A percentile compares a stretch with the other conserved stretches of the same genome.
Evolutionary conservation across 1,284 basidiomycete species (phyloP).

Genomic region (Vanrija sp.): DNA sequence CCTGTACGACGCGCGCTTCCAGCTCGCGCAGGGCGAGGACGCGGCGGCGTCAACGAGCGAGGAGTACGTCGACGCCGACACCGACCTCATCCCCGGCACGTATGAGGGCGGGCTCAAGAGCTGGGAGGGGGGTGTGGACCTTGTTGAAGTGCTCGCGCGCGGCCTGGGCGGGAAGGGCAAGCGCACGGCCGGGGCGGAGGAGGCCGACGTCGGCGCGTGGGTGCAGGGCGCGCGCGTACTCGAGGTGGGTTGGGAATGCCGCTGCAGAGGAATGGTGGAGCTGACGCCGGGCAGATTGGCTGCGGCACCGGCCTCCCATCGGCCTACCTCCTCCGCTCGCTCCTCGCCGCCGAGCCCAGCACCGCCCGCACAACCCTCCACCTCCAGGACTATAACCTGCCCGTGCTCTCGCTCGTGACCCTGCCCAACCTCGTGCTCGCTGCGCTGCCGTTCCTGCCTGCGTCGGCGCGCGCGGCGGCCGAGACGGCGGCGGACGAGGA

Average conservation of each 20-base stretch:
- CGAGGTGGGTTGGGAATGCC: conserved; percentile 55
- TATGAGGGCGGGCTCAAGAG: conserved; percentile 98
- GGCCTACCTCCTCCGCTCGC: conserved; percentile 62
- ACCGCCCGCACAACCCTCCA: conserved; percentile 58
- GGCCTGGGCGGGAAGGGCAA: conserved; percentile 23
- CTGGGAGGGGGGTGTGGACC: conserved; percentile 92
- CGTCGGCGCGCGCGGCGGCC: conserved; percentile 19
- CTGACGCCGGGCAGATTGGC: conserved; percentile 65
- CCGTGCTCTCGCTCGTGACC: conserved; percentile 76
- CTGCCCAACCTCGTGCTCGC: conserved; percentile 82
- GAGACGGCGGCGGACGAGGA: conserved; percentile 32
- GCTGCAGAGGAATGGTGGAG: background rate
- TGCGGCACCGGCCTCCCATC: conserved; percentile 89
- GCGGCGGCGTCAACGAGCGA: conserved; percentile 32
- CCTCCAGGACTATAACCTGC: conserved; percentile 88
- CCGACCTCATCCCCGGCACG: conserved; percentile 84
- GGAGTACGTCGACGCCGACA: conserved; percentile 69
- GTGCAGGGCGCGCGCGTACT: conserved; percentile 56
- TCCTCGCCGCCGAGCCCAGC: conserved; percentile 51
- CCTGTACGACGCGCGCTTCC: conserved; percentile 90
- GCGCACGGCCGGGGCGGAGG: conserved; percentile 21
- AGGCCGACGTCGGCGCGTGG: conserved; percentile 25
- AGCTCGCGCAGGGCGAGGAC: conserved; percentile 57
- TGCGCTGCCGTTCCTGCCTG: conserved; percentile 29
- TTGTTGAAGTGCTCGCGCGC: conserved; percentile 55